These are phyloP conservation scores for Geotrichum klebahnii DNA, from an alignment of 1,139 yeast species.

Conservation along the genomic window DNA sequence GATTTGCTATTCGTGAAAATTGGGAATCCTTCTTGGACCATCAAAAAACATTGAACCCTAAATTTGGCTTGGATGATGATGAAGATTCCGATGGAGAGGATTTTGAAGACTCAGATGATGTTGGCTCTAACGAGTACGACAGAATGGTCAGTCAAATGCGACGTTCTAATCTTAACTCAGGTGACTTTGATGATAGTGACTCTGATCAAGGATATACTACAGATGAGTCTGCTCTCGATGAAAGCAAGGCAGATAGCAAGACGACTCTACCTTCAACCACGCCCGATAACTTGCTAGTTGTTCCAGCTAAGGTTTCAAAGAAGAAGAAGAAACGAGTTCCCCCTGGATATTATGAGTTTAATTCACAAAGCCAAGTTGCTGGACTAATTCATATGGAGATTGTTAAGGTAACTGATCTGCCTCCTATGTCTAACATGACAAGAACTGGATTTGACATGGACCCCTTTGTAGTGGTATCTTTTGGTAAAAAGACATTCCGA, in stretches of 20 bases:
- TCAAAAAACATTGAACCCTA: slow-evolving; percentile 5
- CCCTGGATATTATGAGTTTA: slow-evolving; percentile 34
- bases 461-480: slow-evolving; percentile 88
- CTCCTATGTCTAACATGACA: slow-evolving; percentile 41
- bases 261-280: slow-evolving; percentile 7
- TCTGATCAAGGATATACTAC: slow-evolving; percentile 3
- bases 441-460: slow-evolving; percentile 90
- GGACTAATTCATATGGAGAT: slow-evolving; percentile 81
- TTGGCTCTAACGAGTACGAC: slow-evolving; percentile 12
- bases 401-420: slow-evolving; percentile 55
- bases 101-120: slow-evolving; percentile 18
- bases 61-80: no score
- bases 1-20: not conserved
- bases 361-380: slow-evolving; percentile 45
- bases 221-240: not conserved
- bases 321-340: slow-evolving; percentile 11
- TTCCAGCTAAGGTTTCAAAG: slow-evolving; percentile 13
- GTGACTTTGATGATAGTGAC: slow-evolving; percentile 6
- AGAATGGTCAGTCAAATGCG: slow-evolving; percentile 4
- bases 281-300: slow-evolving; percentile 9
- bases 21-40: slow-evolving; percentile 17
- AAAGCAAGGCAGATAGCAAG: not conserved
- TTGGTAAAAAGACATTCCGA: slow-evolving; percentile 82
- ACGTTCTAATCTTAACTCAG: not conserved
- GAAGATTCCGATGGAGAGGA: slow-evolving; percentile 5